These are phyloP conservation scores for Trichophyton schoenleinii DNA, from an alignment of 2,329 filamentous ascomycete genomes.

Conservation along the genomic window DNA sequence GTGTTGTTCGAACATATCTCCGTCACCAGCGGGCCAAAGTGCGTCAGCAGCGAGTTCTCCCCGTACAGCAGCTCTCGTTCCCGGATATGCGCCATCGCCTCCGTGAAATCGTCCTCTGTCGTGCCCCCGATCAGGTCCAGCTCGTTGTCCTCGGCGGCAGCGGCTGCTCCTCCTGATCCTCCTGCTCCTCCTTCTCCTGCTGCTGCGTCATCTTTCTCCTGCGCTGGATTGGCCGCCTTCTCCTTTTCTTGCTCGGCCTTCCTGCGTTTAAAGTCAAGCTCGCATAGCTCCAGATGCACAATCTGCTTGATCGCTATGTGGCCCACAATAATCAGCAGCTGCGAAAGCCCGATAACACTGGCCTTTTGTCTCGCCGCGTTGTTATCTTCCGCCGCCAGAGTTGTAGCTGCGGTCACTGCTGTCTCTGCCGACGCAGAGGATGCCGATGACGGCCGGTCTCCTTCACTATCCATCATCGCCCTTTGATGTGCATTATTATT, in stretches of 20 bases:
- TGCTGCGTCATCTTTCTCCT: too few relatives aligned
- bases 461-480: constrained; percentile 18
- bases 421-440: background rate
- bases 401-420: background rate
- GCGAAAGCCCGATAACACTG: constrained; percentile 61
- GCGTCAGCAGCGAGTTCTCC: constrained; percentile 67
- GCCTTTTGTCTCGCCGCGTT: constrained; percentile 48
- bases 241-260: constrained; percentile 49
- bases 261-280: constrained; percentile 91
- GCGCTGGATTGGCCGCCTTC: constrained; percentile 18
- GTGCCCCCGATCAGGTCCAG: constrained; percentile 94
- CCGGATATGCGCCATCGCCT: constrained; percentile 72
- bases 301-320: constrained; percentile 98
- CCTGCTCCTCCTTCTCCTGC: constrained; percentile 36
- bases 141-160: constrained; percentile 67
- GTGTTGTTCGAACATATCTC: constrained; percentile 95
- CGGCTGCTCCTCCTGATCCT: constrained; percentile 20
- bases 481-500: constrained; percentile 20
- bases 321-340: constrained; percentile 86
- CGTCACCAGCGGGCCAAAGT: constrained; percentile 80
- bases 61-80: constrained; percentile 77
- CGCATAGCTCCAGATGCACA: constrained; percentile 92
- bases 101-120: constrained; percentile 84
- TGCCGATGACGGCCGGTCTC: constrained; percentile 15
- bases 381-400: constrained; percentile 21